A percentile compares a stretch with the other conserved stretches of the same genome.
Conservation (phyloP, 2,329 filamentous ascomycete genomes). For the Fusarium foetens region DNA sequence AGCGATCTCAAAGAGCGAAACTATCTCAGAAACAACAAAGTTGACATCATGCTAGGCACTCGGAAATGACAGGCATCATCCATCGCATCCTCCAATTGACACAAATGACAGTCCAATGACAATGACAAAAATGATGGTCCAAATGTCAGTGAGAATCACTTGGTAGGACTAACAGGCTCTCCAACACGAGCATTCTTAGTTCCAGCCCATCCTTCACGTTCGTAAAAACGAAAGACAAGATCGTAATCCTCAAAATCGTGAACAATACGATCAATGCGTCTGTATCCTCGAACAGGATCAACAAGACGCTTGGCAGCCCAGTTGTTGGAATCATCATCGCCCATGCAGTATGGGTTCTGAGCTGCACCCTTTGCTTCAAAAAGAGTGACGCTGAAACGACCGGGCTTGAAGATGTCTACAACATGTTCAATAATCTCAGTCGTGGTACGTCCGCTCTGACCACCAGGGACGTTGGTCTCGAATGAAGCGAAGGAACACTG, state of each 20-base stretch:
- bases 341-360: slow-evolving; percentile 54
- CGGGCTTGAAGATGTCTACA: slow-evolving; percentile 94
- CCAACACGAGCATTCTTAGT: slow-evolving; percentile 64
- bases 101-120: neutral
- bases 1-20: neutral
- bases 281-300: slow-evolving; percentile 86
- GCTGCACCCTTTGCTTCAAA: slow-evolving; percentile 84
- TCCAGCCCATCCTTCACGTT: slow-evolving; percentile 81
- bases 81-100: neutral
- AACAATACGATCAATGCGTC: slow-evolving; percentile 91
- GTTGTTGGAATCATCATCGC: slow-evolving; percentile 53
- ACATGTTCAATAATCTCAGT: slow-evolving; percentile 93
- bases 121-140: neutral
- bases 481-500: slow-evolving; percentile 98
- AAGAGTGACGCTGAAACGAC: slow-evolving; percentile 95
- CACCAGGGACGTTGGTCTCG: slow-evolving; percentile 95
- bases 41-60: neutral
- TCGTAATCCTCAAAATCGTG: slow-evolving; percentile 98
- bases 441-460: slow-evolving; percentile 87
- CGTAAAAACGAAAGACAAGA: slow-evolving; percentile 95
- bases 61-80: neutral
- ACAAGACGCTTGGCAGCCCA: slow-evolving; percentile 64
- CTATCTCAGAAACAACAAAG: neutral
- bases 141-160: slow-evolving; percentile 35
- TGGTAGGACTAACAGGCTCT: slow-evolving; percentile 52